Percentiles rank a stretch among this genome's conserved stretches.
phyloP scores from a whole-genome alignment of 495 filamentous ascomycete species.

The Stereocaulon alpinum region DNA sequence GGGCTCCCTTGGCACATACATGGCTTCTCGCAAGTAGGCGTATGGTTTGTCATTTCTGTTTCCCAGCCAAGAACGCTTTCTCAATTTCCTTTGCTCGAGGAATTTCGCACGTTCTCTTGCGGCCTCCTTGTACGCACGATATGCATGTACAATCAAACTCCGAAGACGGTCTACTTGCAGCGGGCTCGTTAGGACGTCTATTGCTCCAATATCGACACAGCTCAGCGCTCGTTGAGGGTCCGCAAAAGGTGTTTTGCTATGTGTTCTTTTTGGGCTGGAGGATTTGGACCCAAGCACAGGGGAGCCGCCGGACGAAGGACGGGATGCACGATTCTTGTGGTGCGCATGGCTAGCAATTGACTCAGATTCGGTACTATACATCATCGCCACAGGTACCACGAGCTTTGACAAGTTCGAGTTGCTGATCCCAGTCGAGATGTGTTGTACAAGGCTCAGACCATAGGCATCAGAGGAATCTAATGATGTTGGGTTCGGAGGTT shows the following conservation, averaged over 20 bases:
- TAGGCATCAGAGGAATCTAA: conserved; percentile 5
- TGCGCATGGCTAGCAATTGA: conserved; percentile 9
- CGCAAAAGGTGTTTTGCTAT: conserved; percentile 29
- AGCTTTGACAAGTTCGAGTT: conserved; percentile 60
- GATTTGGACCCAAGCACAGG: conserved; percentile 12
- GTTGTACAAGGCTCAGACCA: conserved; percentile 56
- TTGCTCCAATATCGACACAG: conserved; percentile 74
- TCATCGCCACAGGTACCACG: conserved; percentile 61
- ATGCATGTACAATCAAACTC: conserved; percentile 69
- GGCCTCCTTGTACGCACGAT: conserved; percentile 63
- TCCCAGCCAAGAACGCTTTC: conserved; percentile 88
- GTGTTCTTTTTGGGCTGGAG: conserved; percentile 31
- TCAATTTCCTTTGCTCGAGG: conserved; percentile 51
- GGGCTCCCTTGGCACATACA: conserved; percentile 33
- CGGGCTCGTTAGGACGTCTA: conserved; percentile 74
- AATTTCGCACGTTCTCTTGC: conserved; percentile 57
- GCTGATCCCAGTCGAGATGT: conserved; percentile 59
- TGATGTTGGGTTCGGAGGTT: background rate
- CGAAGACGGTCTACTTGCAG: conserved; percentile 58
- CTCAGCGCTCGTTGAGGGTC: conserved; percentile 43
- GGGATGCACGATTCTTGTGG: conserved; percentile 18
- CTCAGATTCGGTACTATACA: conserved; percentile 32
- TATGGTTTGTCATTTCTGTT: conserved; percentile 80
- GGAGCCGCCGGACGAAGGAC: conserved; percentile 21
- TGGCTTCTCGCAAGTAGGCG: conserved; percentile 74